A percentile compares a stretch with the other conserved stretches of the same genome.
These are phyloP conservation scores for Pythium grandisporangium DNA, from an alignment of 352 stramenopile species.

Conservation along the genomic window DNA sequence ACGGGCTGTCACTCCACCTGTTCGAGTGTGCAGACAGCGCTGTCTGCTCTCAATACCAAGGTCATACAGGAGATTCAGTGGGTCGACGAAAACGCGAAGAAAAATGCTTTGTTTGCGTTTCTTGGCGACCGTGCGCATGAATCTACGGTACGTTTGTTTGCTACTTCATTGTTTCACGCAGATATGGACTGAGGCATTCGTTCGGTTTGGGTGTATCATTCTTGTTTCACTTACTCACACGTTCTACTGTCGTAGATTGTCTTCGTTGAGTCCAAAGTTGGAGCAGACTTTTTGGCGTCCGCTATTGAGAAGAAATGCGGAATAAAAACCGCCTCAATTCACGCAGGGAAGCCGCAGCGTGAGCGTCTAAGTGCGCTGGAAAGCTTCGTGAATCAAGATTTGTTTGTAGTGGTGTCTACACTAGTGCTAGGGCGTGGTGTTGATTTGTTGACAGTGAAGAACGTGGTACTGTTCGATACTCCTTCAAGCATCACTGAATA, in stretches of 20 bases:
- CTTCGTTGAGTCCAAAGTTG: constrained; percentile 59
- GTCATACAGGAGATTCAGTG: constrained; percentile 32
- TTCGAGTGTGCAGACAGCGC: no score
- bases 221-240: neutral
- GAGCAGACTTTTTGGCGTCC: constrained; percentile 48
- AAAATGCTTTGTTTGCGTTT: constrained; percentile 34
- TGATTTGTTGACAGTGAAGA: constrained; percentile 49
- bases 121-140: constrained; percentile 12
- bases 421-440: constrained; percentile 69
- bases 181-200: neutral
- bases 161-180: constrained; percentile 1
- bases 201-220: no score
- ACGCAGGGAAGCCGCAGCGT: constrained; percentile 50
- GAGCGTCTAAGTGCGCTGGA: constrained; percentile 47
- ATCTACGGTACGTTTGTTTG: constrained; percentile 27
- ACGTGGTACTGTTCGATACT: constrained; percentile 70
- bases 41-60: constrained; percentile 27
- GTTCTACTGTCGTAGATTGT: constrained; percentile 30
- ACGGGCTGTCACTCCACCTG: no score
- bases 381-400: constrained; percentile 38
- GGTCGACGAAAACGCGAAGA: constrained; percentile 52
- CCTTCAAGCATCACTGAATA: constrained; percentile 47
- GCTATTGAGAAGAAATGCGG: constrained; percentile 34
- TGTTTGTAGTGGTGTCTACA: constrained; percentile 50
- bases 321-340: constrained; percentile 28